Evolutionary conservation across 306 rosid species (phyloP).

Genomic region (Cucurbita pepo): DNA sequence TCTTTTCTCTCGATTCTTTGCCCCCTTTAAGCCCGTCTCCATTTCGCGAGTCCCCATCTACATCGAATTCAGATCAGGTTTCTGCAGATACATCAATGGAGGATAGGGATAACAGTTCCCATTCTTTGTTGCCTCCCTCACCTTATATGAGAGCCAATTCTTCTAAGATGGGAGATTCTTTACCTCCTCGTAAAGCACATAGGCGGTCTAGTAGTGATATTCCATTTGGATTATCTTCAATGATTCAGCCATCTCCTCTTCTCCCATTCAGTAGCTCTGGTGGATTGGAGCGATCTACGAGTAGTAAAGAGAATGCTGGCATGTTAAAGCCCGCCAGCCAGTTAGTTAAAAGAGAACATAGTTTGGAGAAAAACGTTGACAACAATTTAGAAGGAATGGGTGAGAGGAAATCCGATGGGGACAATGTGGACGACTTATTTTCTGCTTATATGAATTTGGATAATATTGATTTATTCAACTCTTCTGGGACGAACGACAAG

Average conservation of each 20-base stretch:
- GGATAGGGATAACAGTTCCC: slow-evolving; percentile 54
- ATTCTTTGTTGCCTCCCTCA: slow-evolving; percentile 47
- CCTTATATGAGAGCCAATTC: slow-evolving; percentile 34
- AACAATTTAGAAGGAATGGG: slow-evolving; percentile 50
- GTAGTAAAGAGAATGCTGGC: slow-evolving; percentile 23
- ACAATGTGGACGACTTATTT: slow-evolving; percentile 70
- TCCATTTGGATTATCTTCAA: slow-evolving; percentile 70
- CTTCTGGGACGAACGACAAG: slow-evolving; percentile 63
- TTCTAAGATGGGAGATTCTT: slow-evolving; percentile 26
- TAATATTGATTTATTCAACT: slow-evolving; percentile 50
- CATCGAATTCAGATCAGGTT: slow-evolving; percentile 37
- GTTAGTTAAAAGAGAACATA: slow-evolving; percentile 41
- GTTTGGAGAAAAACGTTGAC: slow-evolving; percentile 37
- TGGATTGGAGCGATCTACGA: slow-evolving; percentile 22
- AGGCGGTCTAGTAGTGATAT: slow-evolving; percentile 84
- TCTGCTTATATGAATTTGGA: slow-evolving; percentile 86
- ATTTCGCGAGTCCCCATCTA: slow-evolving; percentile 50
- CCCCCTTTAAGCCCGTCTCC: slow-evolving; percentile 76
- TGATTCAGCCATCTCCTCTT: slow-evolving; percentile 56
- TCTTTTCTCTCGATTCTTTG: slow-evolving; percentile 65
- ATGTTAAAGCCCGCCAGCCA: slow-evolving; percentile 29
- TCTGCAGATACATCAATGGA: slow-evolving; percentile 73
- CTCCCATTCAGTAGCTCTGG: slow-evolving; percentile 33
- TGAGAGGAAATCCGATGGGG: slow-evolving; percentile 90
- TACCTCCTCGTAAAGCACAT: slow-evolving; percentile 78